Conservation (phyloP, 1,284 basidiomycete genomes). For the Cutaneotrichosporon daszewskae region DNA sequence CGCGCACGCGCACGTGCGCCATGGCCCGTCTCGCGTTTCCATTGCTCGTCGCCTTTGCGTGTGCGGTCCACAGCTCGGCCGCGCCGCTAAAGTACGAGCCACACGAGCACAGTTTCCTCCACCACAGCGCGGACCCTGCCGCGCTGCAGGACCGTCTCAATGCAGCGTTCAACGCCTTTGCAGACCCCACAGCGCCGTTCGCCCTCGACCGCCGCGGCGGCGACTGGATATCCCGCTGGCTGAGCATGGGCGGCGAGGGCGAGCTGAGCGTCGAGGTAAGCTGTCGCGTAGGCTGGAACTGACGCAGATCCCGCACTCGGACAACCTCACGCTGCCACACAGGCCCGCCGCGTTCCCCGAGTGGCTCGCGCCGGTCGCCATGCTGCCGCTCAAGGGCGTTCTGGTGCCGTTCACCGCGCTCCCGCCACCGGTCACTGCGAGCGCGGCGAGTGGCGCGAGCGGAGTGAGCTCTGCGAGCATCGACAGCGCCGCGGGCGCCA, state of each 20-base stretch:
- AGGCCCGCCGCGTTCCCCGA: constrained; percentile 45
- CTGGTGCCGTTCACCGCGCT: constrained; percentile 27
- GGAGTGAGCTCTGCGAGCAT: neutral
- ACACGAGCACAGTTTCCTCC: neutral
- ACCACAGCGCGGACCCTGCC: neutral
- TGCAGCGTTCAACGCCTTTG: neutral
- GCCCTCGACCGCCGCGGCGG: neutral
- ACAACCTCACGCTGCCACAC: constrained; percentile 42
- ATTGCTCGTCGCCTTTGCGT: too few relatives aligned
- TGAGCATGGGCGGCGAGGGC: constrained; percentile 11
- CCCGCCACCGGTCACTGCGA: constrained; percentile 8
- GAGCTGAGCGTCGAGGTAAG: constrained; percentile 7
- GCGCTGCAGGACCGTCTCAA: neutral
- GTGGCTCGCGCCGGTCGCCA: constrained; percentile 17
- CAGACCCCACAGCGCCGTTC: constrained; percentile 6
- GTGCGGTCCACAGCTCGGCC: neutral
- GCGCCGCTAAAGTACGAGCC: neutral
- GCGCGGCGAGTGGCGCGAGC: neutral
- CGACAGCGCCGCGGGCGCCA: too few relatives aligned
- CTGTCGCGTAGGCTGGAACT: neutral
- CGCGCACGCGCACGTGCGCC: too few relatives aligned
- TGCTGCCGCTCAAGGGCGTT: constrained; percentile 34
- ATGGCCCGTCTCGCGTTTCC: too few relatives aligned
- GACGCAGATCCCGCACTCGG: constrained; percentile 1
- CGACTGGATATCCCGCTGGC: constrained; percentile 10